phyloP scores from a whole-genome alignment of 768 basidiomycete species.

The Psilocybe subaeruginosa region DNA sequence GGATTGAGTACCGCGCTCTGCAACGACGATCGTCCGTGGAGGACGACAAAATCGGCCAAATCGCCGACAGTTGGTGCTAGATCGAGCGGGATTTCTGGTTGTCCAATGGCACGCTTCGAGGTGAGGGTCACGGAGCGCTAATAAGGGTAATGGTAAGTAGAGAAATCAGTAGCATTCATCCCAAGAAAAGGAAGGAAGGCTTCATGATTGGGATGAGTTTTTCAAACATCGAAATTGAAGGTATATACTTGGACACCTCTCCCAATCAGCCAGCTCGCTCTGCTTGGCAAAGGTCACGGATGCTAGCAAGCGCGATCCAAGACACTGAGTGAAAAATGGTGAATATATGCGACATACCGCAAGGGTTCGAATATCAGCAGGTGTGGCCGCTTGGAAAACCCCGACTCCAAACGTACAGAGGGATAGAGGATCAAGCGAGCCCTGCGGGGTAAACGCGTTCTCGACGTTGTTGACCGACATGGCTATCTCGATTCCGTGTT shows the following conservation, averaged over 20 bases:
- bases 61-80: constrained; percentile 44
- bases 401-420: constrained; percentile 61
- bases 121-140: constrained; percentile 53
- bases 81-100: constrained; percentile 21
- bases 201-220: background rate
- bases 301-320: background rate
- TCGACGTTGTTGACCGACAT: constrained; percentile 68
- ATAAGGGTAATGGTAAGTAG: background rate
- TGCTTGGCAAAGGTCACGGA: too few species aligned
- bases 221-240: background rate
- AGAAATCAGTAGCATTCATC: background rate
- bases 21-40: constrained; percentile 49
- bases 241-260: too few species aligned
- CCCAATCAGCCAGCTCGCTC: too few species aligned
- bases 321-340: background rate
- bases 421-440: constrained; percentile 61
- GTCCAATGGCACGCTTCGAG: constrained; percentile 54
- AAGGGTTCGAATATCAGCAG: constrained; percentile 46
- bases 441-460: constrained; percentile 74
- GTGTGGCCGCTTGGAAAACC: constrained; percentile 60
- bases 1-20: constrained; percentile 55
- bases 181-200: background rate
- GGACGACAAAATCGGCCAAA: constrained; percentile 60
- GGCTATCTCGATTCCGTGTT: constrained; percentile 50
- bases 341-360: constrained; percentile 39